phyloP scores from a whole-genome alignment of 192 early-diverging fungal species.

The Linnemannia exigua region DNA sequence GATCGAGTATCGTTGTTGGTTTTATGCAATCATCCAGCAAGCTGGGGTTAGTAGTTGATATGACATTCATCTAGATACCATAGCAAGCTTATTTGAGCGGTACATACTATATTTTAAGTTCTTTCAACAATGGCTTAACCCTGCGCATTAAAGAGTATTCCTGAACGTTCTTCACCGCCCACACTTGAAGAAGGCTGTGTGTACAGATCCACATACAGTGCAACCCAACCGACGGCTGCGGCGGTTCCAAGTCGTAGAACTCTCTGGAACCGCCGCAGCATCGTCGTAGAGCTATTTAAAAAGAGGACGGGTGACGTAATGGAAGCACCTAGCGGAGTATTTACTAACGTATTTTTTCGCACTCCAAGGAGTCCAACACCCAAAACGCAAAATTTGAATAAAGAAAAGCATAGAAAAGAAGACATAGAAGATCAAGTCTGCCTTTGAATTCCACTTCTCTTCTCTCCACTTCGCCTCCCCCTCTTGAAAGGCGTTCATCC shows the following conservation, averaged over 20 bases:
- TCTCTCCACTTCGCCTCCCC: background rate
- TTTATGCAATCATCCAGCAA: no score
- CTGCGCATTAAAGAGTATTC: no score
- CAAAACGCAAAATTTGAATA: conserved; percentile 5
- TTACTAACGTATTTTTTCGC: background rate
- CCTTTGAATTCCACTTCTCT: conserved; percentile 3
- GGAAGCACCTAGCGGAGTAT: background rate
- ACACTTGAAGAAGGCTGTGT: no score
- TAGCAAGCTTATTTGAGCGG: no score
- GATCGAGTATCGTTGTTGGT: no score
- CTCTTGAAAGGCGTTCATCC: conserved; percentile 4
- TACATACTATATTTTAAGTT: no score
- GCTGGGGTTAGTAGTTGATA: no score
- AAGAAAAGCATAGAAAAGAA: conserved; percentile 3
- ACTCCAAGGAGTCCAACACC: conserved; percentile 12
- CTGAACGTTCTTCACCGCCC: no score
- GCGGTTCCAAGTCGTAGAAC: background rate
- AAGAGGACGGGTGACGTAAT: background rate
- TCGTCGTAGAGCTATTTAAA: no score
- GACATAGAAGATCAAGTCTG: conserved; percentile 9
- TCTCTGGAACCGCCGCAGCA: no score
- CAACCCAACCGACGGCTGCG: background rate
- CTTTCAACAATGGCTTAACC: no score
- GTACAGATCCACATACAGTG: background rate
- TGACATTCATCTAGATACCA: no score